Percentiles rank a stretch among this genome's conserved stretches.
phyloP scores from a whole-genome alignment of 257 asterid species.

The Gardenia jasminoides region DNA sequence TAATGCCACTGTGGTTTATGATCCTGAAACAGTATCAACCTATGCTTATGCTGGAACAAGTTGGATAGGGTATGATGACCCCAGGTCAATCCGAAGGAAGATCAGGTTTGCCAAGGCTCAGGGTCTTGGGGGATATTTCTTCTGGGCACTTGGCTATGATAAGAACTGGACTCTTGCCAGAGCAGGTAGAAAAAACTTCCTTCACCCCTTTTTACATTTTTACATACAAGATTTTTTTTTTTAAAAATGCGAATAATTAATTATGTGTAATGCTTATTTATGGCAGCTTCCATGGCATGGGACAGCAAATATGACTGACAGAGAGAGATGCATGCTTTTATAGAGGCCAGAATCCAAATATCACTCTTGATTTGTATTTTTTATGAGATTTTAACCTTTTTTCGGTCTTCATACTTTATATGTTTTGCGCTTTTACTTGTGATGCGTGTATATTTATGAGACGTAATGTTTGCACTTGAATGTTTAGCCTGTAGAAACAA shows the following conservation, averaged over 20 bases:
- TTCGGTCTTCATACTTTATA: background rate
- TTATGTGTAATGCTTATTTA: too few relatives aligned
- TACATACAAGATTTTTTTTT: too few relatives aligned
- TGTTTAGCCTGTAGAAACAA: background rate
- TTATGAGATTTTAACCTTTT: too few relatives aligned
- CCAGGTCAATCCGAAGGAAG: slow-evolving; percentile 36
- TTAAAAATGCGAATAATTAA: too few relatives aligned
- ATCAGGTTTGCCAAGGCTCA: slow-evolving; percentile 50
- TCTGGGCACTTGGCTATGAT: slow-evolving; percentile 66
- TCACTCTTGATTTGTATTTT: background rate
- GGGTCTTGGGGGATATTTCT: slow-evolving; percentile 64
- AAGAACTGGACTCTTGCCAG: slow-evolving; percentile 59
- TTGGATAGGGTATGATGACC: slow-evolving; percentile 66
- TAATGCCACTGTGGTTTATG: slow-evolving; percentile 43
- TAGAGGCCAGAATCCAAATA: background rate
- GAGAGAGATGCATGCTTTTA: background rate
- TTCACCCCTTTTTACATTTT: too few relatives aligned
- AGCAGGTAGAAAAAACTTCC: slow-evolving; percentile 36
- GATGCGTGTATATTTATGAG: background rate
- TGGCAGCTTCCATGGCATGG: slow-evolving; percentile 13
- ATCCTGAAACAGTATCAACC: slow-evolving; percentile 44
- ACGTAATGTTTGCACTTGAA: too few relatives aligned
- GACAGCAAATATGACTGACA: background rate
- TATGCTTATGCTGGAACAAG: slow-evolving; percentile 49
- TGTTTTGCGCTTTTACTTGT: background rate